Evolutionary conservation across 176 grass and related monocot genomes (phyloP).

Genomic region (Luzula sylvatica): DNA sequence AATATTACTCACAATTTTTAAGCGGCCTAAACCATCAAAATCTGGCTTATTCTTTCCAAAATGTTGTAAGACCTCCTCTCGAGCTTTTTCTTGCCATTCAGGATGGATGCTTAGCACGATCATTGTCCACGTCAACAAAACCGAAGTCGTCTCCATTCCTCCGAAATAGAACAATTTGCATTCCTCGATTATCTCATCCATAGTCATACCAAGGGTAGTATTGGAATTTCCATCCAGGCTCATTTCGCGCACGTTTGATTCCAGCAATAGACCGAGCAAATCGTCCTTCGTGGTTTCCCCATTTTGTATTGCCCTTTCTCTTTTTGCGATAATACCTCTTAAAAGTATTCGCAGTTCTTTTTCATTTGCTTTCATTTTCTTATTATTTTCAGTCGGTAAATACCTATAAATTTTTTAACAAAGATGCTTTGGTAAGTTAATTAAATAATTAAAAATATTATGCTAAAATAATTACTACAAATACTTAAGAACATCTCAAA

Average conservation of each 20-base stretch:
- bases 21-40: conserved; percentile 39
- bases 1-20: conserved; percentile 92
- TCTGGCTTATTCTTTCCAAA: conserved; percentile 44
- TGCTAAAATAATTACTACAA: not conserved
- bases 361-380: not conserved
- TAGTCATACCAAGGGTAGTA: conserved; percentile 33
- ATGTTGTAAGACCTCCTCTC: conserved; percentile 59
- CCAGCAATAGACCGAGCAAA: conserved; percentile 24
- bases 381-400: conserved; percentile 25
- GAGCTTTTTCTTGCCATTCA: conserved; percentile 56
- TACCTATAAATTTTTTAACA: conserved; percentile 7
- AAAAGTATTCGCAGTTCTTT: conserved; percentile 22
- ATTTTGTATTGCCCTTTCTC: conserved; percentile 4
- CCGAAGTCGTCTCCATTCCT: conserved; percentile 66
- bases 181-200: conserved; percentile 58
- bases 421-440: not conserved
- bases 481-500: too few relatives aligned
- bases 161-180: conserved; percentile 92
- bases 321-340: conserved; percentile 26
- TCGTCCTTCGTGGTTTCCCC: conserved; percentile 17
- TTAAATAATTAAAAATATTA: not conserved
- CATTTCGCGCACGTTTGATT: conserved; percentile 17
- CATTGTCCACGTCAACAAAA: conserved; percentile 75
- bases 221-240: conserved; percentile 7
- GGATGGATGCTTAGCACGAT: conserved; percentile 66